Conservation (phyloP, 164 flowering plant genomes). For the Umbilicus rupestris region DNA sequence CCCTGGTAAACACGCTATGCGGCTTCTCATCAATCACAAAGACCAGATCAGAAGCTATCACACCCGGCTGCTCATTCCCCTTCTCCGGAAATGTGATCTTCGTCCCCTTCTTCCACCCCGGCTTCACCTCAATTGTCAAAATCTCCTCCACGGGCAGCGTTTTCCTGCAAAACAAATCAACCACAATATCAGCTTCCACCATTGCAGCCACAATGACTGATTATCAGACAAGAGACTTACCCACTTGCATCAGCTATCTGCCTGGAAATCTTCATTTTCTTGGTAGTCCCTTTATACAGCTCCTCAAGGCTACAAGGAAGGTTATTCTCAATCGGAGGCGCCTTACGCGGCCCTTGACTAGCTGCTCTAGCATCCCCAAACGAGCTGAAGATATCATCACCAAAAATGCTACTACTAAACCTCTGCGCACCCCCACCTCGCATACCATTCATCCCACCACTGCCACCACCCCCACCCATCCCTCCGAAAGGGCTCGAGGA, state of each 20-base stretch:
- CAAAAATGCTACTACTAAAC: slow-evolving; percentile 21
- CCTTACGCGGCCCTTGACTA: slow-evolving; percentile 24
- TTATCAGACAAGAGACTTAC: slow-evolving; percentile 14
- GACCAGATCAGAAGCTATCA: slow-evolving; percentile 45
- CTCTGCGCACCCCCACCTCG: slow-evolving; percentile 13
- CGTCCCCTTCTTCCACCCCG: slow-evolving; percentile 58
- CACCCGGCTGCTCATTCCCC: slow-evolving; percentile 27
- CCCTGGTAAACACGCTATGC: slow-evolving; percentile 54
- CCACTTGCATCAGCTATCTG: slow-evolving; percentile 30
- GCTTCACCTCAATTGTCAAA: slow-evolving; percentile 39
- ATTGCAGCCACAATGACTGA: neutral
- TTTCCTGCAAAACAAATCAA: slow-evolving; percentile 21
- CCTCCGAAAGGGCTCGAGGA: slow-evolving; percentile 25
- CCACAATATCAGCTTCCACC: neutral
- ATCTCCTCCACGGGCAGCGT: slow-evolving; percentile 42
- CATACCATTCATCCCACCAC: slow-evolving; percentile 8
- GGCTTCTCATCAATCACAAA: slow-evolving; percentile 82
- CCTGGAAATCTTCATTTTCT: slow-evolving; percentile 41
- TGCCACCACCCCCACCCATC: slow-evolving; percentile 22
- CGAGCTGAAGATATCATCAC: slow-evolving; percentile 24
- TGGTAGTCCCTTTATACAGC: slow-evolving; percentile 36
- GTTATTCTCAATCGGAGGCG: slow-evolving; percentile 24
- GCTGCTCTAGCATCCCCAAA: slow-evolving; percentile 19
- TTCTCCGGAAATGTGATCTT: slow-evolving; percentile 48
- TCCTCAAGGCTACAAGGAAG: slow-evolving; percentile 39